Evolutionary conservation across 179 eudicot species (phyloP), one percentile per base, ranked within the genome.

Genomic region (Silene vulgaris): DNA sequence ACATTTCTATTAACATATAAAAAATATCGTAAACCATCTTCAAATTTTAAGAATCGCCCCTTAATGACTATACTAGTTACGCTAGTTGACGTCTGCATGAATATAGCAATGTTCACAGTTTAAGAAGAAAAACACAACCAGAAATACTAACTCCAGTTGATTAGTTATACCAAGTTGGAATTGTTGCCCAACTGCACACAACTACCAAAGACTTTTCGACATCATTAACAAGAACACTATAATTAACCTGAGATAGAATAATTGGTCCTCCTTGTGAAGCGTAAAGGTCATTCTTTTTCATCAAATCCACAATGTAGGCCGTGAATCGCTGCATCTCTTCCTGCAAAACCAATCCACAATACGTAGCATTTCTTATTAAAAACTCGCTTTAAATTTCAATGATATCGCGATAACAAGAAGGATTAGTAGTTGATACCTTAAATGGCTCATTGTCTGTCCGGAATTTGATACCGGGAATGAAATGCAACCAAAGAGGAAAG

Each of bases 401-500:
- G 3, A 50, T 3, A 1, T 12, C 5, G 0, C 59, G 59, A 52
- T 9, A 52, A 52, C n/a, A 52, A 14, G 19, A 4, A 12, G 59
- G 59, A 52, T 52, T 13, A 37, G 6, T 50, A 9, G 1, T 1
- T n/a, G 32, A 67, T 5, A 95, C 99, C 96, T 96, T 96, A 83
- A 84, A 96, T 4, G 99, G 99, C 73, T 86, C 89, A 77, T 93
- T 96, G 63, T 93, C 89, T 9, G 97, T 93, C 76, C 99, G 89
- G 56, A 96, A 81, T 85, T 80, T 17, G 65, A 96, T 88, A 4
- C 96, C 93, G 3, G 93, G 91, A 72, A 96, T 80, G 76, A 90
- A 93, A 86, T 90, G 99, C 88, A 96, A 82, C 99, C 99, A 96
- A 74, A 93, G 79, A 72, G 99, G 99, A 86, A 96, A 96, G 1